Evolutionary conservation across 2,329 filamentous ascomycete genomes (phyloP).

Genomic region (Chlorencoelia australis): DNA sequence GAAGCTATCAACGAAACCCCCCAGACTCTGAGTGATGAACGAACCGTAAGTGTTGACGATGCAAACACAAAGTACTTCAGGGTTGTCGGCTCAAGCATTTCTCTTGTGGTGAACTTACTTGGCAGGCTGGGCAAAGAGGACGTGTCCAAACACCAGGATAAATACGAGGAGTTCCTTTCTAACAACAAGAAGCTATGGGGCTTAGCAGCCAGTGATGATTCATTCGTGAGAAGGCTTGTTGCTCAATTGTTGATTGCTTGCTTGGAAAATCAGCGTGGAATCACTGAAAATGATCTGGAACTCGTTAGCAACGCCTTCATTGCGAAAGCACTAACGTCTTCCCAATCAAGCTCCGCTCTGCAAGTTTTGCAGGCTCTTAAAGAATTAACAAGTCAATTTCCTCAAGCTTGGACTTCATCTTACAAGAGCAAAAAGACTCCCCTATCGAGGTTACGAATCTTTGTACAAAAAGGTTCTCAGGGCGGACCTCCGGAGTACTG

Average conservation of each 20-base stretch:
- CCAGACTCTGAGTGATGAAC: slow-evolving; percentile 78
- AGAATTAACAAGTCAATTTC: slow-evolving; percentile 51
- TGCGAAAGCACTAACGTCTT: slow-evolving; percentile 60
- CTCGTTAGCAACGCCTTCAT: slow-evolving; percentile 52
- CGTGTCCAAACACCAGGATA: slow-evolving; percentile 46
- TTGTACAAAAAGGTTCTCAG: slow-evolving; percentile 77
- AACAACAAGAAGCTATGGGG: slow-evolving; percentile 55
- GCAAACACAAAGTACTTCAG: slow-evolving; percentile 76
- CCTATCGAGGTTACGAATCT: slow-evolving; percentile 51
- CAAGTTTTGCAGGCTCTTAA: slow-evolving; percentile 61
- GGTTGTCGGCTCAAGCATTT: slow-evolving; percentile 50
- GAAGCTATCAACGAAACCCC: slow-evolving; percentile 73
- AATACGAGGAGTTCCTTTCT: slow-evolving; percentile 57
- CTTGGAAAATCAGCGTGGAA: slow-evolving; percentile 36
- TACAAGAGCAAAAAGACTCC: slow-evolving; percentile 44
- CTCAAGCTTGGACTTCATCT: slow-evolving; percentile 63
- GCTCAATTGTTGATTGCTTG: slow-evolving; percentile 42
- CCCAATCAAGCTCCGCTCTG: slow-evolving; percentile 63
- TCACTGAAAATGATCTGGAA: slow-evolving; percentile 39
- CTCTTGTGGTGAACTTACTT: slow-evolving; percentile 44
- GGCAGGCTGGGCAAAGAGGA: slow-evolving; percentile 40
- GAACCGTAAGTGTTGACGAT: slow-evolving; percentile 75
- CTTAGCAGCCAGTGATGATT: slow-evolving; percentile 52
- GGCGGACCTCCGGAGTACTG: slow-evolving; percentile 65
- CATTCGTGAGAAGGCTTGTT: slow-evolving; percentile 39